Percentiles rank a stretch among this genome's conserved stretches.
Conservation (phyloP, 441 rosid genomes). For the Corymbia calophylla region DNA sequence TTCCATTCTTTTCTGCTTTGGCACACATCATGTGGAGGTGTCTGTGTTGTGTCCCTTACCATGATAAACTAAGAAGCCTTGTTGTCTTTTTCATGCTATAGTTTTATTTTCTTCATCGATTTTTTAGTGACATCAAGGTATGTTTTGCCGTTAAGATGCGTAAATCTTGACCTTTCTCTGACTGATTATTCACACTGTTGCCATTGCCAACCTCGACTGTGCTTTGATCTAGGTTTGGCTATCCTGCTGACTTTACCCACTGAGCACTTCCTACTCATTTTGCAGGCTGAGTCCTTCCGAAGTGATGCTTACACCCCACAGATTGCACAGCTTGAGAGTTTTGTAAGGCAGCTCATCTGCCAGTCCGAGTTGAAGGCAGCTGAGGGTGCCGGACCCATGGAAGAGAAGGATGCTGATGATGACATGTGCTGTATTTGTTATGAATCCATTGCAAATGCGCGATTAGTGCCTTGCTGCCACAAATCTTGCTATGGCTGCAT, state of each 20-base stretch:
- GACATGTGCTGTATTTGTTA: slow-evolving; percentile 87
- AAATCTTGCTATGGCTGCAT: slow-evolving; percentile 93
- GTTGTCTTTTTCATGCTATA: background rate
- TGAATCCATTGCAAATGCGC: slow-evolving; percentile 54
- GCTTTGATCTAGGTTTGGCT: background rate
- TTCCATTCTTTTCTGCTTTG: background rate
- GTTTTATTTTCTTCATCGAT: background rate
- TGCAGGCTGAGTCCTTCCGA: slow-evolving; percentile 59
- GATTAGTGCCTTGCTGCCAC: slow-evolving; percentile 84
- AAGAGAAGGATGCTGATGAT: slow-evolving; percentile 43
- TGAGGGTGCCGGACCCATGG: slow-evolving; percentile 20
- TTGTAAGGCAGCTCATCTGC: slow-evolving; percentile 52
- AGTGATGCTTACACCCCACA: slow-evolving; percentile 47
- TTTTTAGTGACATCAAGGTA: background rate
- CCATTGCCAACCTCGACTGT: background rate
- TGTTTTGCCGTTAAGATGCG: background rate
- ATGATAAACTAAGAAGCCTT: background rate
- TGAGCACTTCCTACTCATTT: background rate
- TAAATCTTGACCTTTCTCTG: background rate
- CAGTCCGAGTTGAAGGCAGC: slow-evolving; percentile 30
- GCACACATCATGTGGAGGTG: background rate
- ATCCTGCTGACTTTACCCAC: background rate
- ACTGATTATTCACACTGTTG: background rate
- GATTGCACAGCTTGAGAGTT: slow-evolving; percentile 60
- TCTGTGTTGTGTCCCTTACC: background rate